Conservation (phyloP, 164 flowering plant genomes). For the Aristolochia californica region DNA sequence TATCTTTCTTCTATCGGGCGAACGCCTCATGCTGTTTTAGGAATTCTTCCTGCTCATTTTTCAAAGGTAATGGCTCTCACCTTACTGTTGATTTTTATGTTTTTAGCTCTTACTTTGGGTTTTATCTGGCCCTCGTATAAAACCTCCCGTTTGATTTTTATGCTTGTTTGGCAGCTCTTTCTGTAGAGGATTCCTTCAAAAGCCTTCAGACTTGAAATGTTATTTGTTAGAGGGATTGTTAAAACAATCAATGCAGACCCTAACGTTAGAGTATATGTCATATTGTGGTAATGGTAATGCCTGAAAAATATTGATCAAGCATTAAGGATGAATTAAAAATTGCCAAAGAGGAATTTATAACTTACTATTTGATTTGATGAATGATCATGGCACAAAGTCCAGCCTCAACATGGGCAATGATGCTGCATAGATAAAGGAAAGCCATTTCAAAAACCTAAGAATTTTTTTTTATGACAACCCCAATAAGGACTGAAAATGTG, state of each 20-base stretch:
- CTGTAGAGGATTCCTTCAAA: too few relatives aligned
- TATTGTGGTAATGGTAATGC: slow-evolving; percentile 27
- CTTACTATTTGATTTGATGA: slow-evolving; percentile 26
- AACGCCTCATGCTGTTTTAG: too few relatives aligned
- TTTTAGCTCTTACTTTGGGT: too few relatives aligned
- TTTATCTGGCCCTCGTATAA: too few relatives aligned
- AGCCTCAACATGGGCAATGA: slow-evolving; percentile 30
- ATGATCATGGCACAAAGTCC: slow-evolving; percentile 28
- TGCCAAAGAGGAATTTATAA: background rate
- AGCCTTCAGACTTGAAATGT: slow-evolving; percentile 42
- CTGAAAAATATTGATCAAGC: slow-evolving; percentile 8
- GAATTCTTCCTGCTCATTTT: too few relatives aligned
- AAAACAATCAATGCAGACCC: slow-evolving; percentile 29
- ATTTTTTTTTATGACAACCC: background rate
- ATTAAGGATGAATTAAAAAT: background rate
- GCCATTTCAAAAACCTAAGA: background rate
- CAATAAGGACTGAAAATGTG: background rate
- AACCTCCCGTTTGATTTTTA: too few relatives aligned
- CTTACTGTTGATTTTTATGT: too few relatives aligned
- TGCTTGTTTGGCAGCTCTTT: too few relatives aligned
- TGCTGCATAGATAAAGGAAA: slow-evolving; percentile 18
- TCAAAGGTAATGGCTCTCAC: too few relatives aligned
- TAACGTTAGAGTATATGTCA: slow-evolving; percentile 21
- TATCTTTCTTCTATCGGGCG: too few relatives aligned
- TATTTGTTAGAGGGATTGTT: slow-evolving; percentile 23